Evolutionary conservation across 2,329 filamentous ascomycete genomes (phyloP).

Genomic region (Pseudogymnoascus sp.): DNA sequence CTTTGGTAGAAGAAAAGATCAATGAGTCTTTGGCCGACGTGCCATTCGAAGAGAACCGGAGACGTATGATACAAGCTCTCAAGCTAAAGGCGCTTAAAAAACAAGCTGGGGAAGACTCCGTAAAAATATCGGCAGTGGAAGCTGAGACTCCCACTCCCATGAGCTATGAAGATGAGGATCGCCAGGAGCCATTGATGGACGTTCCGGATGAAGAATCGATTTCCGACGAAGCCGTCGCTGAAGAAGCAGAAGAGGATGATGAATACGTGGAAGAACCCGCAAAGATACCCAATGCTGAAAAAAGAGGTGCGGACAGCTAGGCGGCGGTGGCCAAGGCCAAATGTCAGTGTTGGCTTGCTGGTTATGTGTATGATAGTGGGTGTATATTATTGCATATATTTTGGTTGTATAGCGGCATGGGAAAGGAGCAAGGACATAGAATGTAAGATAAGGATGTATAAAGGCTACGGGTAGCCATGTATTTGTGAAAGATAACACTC

Average conservation of each 20-base stretch:
- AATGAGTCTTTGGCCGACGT: slow-evolving; percentile 20
- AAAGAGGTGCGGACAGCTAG: background rate
- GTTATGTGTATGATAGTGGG: background rate
- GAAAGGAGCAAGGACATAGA: background rate
- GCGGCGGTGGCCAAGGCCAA: background rate
- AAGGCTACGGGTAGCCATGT: background rate
- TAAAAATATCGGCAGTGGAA: background rate
- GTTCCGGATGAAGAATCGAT: background rate
- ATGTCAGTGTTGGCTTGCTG: background rate
- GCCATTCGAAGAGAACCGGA: slow-evolving; percentile 1
- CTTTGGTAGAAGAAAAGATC: slow-evolving; percentile 69
- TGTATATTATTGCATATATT: slow-evolving; percentile 8
- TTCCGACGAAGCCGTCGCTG: background rate
- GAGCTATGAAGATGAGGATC: slow-evolving; percentile 5
- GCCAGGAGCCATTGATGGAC: slow-evolving; percentile 2
- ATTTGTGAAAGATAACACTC: background rate
- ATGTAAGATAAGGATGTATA: background rate
- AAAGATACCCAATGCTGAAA: background rate
- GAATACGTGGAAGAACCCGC: background rate
- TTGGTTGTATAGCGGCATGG: background rate
- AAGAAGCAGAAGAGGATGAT: slow-evolving; percentile 2
- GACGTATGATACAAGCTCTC: background rate
- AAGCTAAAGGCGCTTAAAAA: background rate
- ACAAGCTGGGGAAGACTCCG: background rate
- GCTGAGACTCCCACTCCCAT: background rate